phyloP scores from a whole-genome alignment of 805 yeast genomes.

The Middelhovenomyces tepae region DNA sequence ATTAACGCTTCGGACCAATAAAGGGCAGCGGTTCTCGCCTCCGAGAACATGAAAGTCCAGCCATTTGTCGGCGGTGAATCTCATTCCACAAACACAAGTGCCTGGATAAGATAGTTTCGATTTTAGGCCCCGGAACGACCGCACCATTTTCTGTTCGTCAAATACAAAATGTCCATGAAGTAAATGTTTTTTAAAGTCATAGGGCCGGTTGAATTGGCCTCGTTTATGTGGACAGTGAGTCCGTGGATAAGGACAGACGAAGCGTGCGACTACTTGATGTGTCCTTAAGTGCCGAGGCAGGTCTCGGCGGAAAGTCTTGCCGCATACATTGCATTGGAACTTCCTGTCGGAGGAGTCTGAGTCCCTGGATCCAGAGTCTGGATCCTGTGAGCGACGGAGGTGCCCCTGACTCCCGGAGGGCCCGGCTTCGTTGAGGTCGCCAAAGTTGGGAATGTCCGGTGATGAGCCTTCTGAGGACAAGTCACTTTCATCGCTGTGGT shows the following conservation, averaged over 20 bases:
- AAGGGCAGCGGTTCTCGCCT: constrained; percentile 12
- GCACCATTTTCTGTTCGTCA: constrained; percentile 36
- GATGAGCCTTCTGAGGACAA: too few relatives aligned
- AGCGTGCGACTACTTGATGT: constrained; percentile 48
- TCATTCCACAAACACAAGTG: constrained; percentile 44
- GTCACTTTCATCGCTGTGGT: too few relatives aligned
- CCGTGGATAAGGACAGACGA: constrained; percentile 49
- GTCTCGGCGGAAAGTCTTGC: constrained; percentile 48
- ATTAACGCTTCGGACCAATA: too few relatives aligned
- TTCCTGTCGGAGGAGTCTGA: constrained; percentile 13
- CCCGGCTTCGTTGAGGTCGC: too few relatives aligned
- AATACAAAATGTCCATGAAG: constrained; percentile 51
- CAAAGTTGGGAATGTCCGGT: too few relatives aligned
- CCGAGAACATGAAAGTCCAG: constrained; percentile 41
- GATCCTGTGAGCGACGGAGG: too few relatives aligned
- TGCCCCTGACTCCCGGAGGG: too few relatives aligned
- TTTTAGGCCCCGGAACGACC: constrained; percentile 39
- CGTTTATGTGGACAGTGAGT: constrained; percentile 48
- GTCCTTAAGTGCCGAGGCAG: constrained; percentile 55
- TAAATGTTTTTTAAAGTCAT: constrained; percentile 59
- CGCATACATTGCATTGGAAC: constrained; percentile 42
- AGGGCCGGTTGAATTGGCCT: constrained; percentile 57
- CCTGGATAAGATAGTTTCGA: constrained; percentile 47
- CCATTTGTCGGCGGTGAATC: constrained; percentile 47
- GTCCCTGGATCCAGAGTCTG: too few relatives aligned